Evolutionary conservation across 768 basidiomycete genomes (phyloP).

Genomic region (Calocybe gangraenosa): DNA sequence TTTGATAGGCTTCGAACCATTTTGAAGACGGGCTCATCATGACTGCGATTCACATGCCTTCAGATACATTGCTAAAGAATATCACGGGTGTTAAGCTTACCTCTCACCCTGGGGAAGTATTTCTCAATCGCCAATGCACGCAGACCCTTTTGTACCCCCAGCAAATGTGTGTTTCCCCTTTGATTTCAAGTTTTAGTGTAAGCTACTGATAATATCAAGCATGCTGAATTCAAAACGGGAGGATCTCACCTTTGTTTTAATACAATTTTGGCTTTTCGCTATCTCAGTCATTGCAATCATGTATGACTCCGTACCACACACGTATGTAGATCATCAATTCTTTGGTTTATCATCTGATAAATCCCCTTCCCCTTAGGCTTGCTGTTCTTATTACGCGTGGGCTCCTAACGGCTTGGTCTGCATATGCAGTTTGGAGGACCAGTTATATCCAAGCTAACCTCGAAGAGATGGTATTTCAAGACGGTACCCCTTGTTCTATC

Average conservation of each 20-base stretch:
- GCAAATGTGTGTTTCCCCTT: conserved; percentile 34
- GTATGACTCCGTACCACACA: conserved; percentile 50
- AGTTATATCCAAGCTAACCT: conserved; percentile 28
- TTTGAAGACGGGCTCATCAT: neutral
- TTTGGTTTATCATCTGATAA: neutral
- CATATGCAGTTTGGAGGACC: conserved; percentile 47
- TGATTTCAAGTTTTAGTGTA: neutral
- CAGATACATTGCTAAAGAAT: neutral
- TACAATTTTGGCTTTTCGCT: conserved; percentile 53
- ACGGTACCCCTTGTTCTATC: conserved; percentile 43
- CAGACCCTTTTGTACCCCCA: conserved; percentile 38
- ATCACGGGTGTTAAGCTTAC: conserved; percentile 24
- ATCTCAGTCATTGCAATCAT: conserved; percentile 47
- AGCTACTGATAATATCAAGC: conserved; percentile 20
- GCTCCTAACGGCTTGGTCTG: conserved; percentile 45
- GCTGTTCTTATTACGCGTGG: conserved; percentile 45
- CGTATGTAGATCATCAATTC: conserved; percentile 26
- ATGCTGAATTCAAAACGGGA: conserved; percentile 40
- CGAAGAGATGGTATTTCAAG: conserved; percentile 30
- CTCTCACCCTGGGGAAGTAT: conserved; percentile 13
- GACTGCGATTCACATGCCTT: neutral
- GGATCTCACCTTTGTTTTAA: conserved; percentile 40
- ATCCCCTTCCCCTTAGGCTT: conserved; percentile 26
- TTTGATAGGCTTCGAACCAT: neutral
- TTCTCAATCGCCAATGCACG: conserved; percentile 36